Conservation (phyloP, 495 filamentous ascomycete genomes). For the Neurospora sp. region DNA sequence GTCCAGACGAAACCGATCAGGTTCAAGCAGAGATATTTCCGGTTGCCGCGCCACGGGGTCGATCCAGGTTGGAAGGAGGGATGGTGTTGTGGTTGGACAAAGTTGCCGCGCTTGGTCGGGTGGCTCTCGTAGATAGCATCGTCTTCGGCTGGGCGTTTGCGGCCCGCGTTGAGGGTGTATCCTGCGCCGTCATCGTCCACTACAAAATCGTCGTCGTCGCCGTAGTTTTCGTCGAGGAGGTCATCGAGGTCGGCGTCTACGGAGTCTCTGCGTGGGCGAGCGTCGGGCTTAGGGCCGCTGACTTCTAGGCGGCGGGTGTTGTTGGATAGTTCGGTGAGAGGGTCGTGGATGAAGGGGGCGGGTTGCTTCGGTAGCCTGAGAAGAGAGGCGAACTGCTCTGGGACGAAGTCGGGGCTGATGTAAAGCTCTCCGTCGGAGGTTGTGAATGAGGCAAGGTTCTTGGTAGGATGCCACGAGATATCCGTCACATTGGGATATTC, state of each 20-base stretch:
- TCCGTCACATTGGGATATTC: constrained; percentile 74
- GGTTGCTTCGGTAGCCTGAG: constrained; percentile 52
- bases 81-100: constrained; percentile 61
- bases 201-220: constrained; percentile 73
- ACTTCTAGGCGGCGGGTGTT: constrained; percentile 47
- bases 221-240: constrained; percentile 49
- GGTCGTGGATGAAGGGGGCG: constrained; percentile 78
- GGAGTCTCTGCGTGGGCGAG: constrained; percentile 29
- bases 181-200: constrained; percentile 94
- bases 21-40: constrained; percentile 88
- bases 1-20: constrained; percentile 94
- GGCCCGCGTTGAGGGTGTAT: constrained; percentile 59
- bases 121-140: constrained; percentile 26
- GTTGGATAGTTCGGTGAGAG: constrained; percentile 58
- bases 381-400: constrained; percentile 49
- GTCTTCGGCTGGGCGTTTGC: constrained; percentile 55
- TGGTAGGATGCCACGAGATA: constrained; percentile 80
- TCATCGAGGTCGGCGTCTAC: constrained; percentile 37
- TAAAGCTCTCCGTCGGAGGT: constrained; percentile 85
- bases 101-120: constrained; percentile 33
- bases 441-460: constrained; percentile 82
- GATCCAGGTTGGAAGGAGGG: constrained; percentile 84
- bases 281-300: constrained; percentile 45
- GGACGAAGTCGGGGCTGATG: constrained; percentile 72
- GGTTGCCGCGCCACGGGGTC: constrained; percentile 89